Conservation (phyloP, 345 rosid genomes). For the Bretschneidera sinensis region DNA sequence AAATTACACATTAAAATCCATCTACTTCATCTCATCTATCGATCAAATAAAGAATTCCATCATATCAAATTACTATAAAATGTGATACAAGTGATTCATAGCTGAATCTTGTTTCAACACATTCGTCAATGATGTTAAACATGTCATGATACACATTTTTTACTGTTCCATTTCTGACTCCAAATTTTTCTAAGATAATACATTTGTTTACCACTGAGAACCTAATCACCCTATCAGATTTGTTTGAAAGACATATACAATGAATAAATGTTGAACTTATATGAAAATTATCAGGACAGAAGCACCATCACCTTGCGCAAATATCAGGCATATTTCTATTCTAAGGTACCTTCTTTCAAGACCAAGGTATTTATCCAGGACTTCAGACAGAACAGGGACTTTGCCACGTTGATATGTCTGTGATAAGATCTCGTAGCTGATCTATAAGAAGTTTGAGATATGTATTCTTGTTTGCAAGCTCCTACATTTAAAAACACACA, state of each 20-base stretch:
- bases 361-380: background rate
- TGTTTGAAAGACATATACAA: background rate
- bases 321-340: background rate
- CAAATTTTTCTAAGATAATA: background rate
- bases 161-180: background rate
- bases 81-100: background rate
- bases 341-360: background rate
- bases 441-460: slow-evolving; percentile 74
- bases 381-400: slow-evolving; percentile 68
- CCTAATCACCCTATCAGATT: background rate
- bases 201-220: background rate
- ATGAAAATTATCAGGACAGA: too few species aligned
- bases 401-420: slow-evolving; percentile 87
- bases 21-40: background rate
- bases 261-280: background rate
- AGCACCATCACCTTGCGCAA: too few species aligned
- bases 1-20: too few species aligned
- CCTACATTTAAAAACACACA: slow-evolving; percentile 35
- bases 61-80: background rate
- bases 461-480: slow-evolving; percentile 70
- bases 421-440: slow-evolving; percentile 66
- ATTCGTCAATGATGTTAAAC: background rate
- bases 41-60: background rate
- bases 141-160: background rate
- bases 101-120: background rate